A percentile compares a stretch with the other conserved stretches of the same genome.
Evolutionary conservation across 2,329 filamentous ascomycete species (phyloP).

Genomic region (Alternaria sp.): DNA sequence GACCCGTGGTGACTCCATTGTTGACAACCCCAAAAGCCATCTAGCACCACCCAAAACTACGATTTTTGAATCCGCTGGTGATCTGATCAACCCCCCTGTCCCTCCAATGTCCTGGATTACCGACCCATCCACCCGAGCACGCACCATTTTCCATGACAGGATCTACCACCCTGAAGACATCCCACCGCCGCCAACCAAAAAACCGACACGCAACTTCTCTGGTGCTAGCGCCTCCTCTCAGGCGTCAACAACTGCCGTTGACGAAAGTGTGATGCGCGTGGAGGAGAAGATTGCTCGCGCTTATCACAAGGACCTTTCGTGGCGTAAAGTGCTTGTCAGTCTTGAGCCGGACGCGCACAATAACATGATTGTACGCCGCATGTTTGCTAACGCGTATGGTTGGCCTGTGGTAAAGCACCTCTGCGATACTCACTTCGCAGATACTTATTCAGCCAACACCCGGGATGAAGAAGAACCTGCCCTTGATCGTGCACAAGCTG

Average conservation of each 20-base stretch:
- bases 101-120: slow-evolving; percentile 83
- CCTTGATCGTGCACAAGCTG: slow-evolving; percentile 73
- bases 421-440: slow-evolving; percentile 91
- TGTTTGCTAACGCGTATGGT: slow-evolving; percentile 96
- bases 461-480: slow-evolving; percentile 72
- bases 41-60: slow-evolving; percentile 86
- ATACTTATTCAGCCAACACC: slow-evolving; percentile 70
- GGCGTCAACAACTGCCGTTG: slow-evolving; percentile 38
- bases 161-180: slow-evolving; percentile 95
- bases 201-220: slow-evolving; percentile 49
- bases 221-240: slow-evolving; percentile 43
- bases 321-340: slow-evolving; percentile 96
- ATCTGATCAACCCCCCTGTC: slow-evolving; percentile 88
- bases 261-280: slow-evolving; percentile 78
- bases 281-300: slow-evolving; percentile 98
- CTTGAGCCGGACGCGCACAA: slow-evolving; percentile 98
- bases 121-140: slow-evolving; percentile 80
- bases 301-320: slow-evolving; percentile 89
- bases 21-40: slow-evolving; percentile 58
- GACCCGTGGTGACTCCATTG: slow-evolving; percentile 60
- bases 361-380: slow-evolving; percentile 94
- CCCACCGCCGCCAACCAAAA: slow-evolving; percentile 72
- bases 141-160: slow-evolving; percentile 96
- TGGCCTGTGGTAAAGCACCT: slow-evolving; percentile 97
- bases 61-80: slow-evolving; percentile 93